Conservation (phyloP, 2,329 filamentous ascomycete species). For the Scedosporium aurantiacum region DNA sequence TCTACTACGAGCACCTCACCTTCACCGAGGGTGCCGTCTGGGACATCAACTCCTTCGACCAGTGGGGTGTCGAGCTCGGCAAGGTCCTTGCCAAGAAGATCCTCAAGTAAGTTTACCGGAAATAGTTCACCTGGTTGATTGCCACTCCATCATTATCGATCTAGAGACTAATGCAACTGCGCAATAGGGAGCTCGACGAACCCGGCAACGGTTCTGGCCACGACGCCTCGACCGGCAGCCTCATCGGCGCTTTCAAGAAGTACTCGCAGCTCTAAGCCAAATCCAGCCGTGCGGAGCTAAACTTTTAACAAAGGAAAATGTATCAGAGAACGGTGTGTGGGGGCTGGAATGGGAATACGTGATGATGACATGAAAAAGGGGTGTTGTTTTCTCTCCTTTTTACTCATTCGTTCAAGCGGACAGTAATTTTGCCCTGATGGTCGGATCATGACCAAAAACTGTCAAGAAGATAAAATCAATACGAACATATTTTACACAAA, state of each 20-base stretch:
- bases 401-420: not conserved
- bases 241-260: conserved; percentile 90
- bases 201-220: conserved; percentile 61
- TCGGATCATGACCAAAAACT: not conserved
- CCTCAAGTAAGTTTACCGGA: conserved; percentile 30
- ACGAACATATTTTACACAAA: not conserved
- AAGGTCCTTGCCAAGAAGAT: conserved; percentile 94
- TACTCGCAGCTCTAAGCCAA: conserved; percentile 37
- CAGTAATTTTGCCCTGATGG: not conserved
- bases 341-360: not conserved
- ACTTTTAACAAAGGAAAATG: not conserved
- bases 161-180: not conserved
- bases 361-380: not conserved
- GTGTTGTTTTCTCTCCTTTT: not conserved
- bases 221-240: conserved; percentile 76
- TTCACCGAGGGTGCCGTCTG: conserved; percentile 96
- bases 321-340: not conserved
- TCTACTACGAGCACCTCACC: conserved; percentile 97
- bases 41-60: conserved; percentile 99
- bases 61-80: conserved; percentile 98
- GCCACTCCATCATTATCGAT: not conserved
- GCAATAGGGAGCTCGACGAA: conserved; percentile 63
- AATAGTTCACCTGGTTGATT: not conserved
- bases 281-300: not conserved
- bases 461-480: not conserved